Evolutionary conservation across 768 basidiomycete species (phyloP).

Genomic region (Paxillus rubicundulus): DNA sequence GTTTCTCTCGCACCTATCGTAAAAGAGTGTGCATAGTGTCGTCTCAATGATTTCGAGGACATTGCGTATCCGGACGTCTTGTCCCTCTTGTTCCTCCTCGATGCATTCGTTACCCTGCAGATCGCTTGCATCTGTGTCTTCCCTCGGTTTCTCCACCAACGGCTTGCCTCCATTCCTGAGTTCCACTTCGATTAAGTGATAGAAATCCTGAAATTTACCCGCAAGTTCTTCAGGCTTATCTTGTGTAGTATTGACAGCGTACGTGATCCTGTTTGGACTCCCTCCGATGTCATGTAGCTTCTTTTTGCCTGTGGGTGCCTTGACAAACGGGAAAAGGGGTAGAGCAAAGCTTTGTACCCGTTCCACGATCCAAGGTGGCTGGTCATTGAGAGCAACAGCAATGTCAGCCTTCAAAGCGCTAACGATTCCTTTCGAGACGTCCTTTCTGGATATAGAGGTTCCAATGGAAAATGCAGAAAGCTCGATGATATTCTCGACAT

Average conservation of each 20-base stretch:
- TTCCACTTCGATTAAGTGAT: conserved; percentile 63
- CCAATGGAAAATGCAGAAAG: conserved; percentile 62
- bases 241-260: conserved; percentile 40
- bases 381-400: conserved; percentile 42
- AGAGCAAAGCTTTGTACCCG: conserved; percentile 54
- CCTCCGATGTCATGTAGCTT: conserved; percentile 31
- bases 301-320: conserved; percentile 31
- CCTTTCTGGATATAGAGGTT: conserved; percentile 48
- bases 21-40: conserved; percentile 69
- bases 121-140: conserved; percentile 4
- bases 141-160: conserved; percentile 9
- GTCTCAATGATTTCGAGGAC: conserved; percentile 75
- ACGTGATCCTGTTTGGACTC: conserved; percentile 20
- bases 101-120: conserved; percentile 14
- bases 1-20: conserved; percentile 61
- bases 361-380: conserved; percentile 58
- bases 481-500: conserved; percentile 43
- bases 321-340: conserved; percentile 58
- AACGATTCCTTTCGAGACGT: conserved; percentile 53
- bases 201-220: conserved; percentile 69
- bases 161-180: conserved; percentile 35
- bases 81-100: conserved; percentile 29
- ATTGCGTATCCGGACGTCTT: conserved; percentile 49
- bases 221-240: conserved; percentile 52
- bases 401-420: conserved; percentile 55